phyloP scores from a whole-genome alignment of 2,329 filamentous ascomycete species.

The Teratosphaeria gauchensis region DNA sequence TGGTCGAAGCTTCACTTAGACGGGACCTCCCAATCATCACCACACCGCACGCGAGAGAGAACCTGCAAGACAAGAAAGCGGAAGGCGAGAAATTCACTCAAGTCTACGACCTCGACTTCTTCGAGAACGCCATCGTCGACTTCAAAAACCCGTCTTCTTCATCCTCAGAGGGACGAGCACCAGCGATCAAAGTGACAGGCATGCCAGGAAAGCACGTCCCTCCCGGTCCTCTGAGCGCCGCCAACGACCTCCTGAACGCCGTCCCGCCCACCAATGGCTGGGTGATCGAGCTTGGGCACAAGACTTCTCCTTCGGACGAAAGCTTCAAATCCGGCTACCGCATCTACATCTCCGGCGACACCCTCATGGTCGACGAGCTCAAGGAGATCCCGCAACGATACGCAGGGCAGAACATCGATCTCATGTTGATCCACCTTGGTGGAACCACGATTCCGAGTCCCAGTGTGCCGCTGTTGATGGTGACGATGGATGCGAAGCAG shows the following conservation, averaged over 20 bases:
- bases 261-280: constrained; percentile 58
- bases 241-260: constrained; percentile 40
- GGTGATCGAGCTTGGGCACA: constrained; percentile 53
- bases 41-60: constrained; percentile 50
- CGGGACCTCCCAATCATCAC: constrained; percentile 53
- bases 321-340: constrained; percentile 27
- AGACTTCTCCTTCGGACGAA: constrained; percentile 25
- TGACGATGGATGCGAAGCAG: constrained; percentile 59
- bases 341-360: constrained; percentile 60
- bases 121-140: constrained; percentile 42
- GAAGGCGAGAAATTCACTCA: constrained; percentile 43
- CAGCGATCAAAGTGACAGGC: constrained; percentile 45
- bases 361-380: constrained; percentile 52
- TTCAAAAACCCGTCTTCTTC: constrained; percentile 16
- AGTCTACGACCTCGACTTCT: constrained; percentile 48
- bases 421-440: constrained; percentile 59
- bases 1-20: constrained; percentile 42
- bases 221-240: constrained; percentile 31
- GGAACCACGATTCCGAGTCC: constrained; percentile 56
- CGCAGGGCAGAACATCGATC: constrained; percentile 45
- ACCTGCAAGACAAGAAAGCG: constrained; percentile 36
- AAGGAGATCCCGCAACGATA: constrained; percentile 50
- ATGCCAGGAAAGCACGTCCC: constrained; percentile 58
- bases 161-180: constrained; percentile 11
- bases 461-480: constrained; percentile 51